Evolutionary conservation across 2,329 filamentous ascomycete genomes (phyloP).

Genomic region (Pseudocercospora musae): DNA sequence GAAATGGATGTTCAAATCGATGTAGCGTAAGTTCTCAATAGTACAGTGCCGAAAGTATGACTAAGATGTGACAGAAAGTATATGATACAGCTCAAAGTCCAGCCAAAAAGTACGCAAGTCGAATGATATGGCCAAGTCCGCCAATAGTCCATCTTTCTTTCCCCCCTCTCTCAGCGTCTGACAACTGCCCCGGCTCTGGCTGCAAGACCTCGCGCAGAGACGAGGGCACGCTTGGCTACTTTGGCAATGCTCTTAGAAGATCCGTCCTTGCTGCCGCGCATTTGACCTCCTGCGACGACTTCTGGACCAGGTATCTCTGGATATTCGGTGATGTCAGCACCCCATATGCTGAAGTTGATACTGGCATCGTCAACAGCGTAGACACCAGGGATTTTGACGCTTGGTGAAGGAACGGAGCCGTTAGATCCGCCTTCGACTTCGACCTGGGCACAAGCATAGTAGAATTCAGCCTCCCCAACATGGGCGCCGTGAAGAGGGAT

Average conservation of each 20-base stretch:
- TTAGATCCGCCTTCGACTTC: slow-evolving; percentile 19
- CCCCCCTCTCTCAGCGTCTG: neutral
- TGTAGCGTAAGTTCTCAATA: too few species aligned
- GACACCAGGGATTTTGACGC: slow-evolving; percentile 23
- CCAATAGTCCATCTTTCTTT: neutral
- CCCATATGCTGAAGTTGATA: slow-evolving; percentile 23
- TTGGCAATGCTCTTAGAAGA: neutral
- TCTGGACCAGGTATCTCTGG: neutral
- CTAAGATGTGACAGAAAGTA: too few species aligned
- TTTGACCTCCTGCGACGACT: neutral
- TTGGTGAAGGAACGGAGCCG: slow-evolving; percentile 16
- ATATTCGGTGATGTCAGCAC: slow-evolving; percentile 8
- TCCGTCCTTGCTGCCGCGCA: neutral
- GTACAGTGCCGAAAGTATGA: too few species aligned
- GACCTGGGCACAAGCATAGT: slow-evolving; percentile 22
- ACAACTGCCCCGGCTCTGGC: neutral
- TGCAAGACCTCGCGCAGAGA: neutral
- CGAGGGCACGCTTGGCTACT: neutral
- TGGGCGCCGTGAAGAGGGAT: slow-evolving; percentile 22
- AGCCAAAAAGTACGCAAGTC: neutral
- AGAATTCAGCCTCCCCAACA: slow-evolving; percentile 20
- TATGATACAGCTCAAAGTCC: neutral
- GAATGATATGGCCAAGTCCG: neutral
- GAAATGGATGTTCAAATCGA: too few species aligned
- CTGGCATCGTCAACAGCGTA: slow-evolving; percentile 24